Evolutionary conservation across 1,139 yeast species (phyloP).

Genomic region (Sugiyamaella castrensis): DNA sequence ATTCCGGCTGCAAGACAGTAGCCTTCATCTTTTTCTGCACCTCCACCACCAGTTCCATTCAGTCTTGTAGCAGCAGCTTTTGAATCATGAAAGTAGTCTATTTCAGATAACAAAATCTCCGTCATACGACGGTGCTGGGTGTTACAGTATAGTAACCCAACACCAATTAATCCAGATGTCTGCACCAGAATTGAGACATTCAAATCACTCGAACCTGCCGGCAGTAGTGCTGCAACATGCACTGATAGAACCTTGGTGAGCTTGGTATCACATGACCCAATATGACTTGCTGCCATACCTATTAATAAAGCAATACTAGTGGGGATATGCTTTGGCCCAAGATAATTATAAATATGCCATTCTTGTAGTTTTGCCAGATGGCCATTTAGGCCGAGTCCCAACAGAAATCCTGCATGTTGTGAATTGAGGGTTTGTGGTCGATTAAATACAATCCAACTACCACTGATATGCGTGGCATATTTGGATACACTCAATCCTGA

Average conservation of each 20-base stretch:
- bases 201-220: constrained; percentile 85
- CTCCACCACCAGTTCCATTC: no score
- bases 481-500: constrained; percentile 76
- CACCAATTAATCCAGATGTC: constrained; percentile 86
- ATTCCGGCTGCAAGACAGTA: constrained; percentile 88
- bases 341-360: constrained; percentile 93
- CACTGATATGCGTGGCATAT: constrained; percentile 69
- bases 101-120: constrained; percentile 55
- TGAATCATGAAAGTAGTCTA: constrained; percentile 21
- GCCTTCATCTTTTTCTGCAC: constrained; percentile 53
- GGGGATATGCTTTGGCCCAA: constrained; percentile 83
- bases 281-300: constrained; percentile 90
- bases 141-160: constrained; percentile 77
- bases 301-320: constrained; percentile 84
- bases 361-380: constrained; percentile 81
- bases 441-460: constrained; percentile 90
- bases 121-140: constrained; percentile 87
- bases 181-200: constrained; percentile 83
- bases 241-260: constrained; percentile 88
- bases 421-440: constrained; percentile 69
- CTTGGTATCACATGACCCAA: constrained; percentile 81
- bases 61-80: not conserved
- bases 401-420: constrained; percentile 92
- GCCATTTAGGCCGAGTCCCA: constrained; percentile 90
- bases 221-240: constrained; percentile 87